These are phyloP conservation scores for sunflower (Helianthus annuus) DNA, from an alignment of 129 eudicot genomes.

Conservation along the genomic window HanXRQr2.0-SUNRISE NC_035437.2:151227674-151228173, in stretches of 20 bases:
- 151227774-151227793: constrained; percentile 54
- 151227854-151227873: constrained; percentile 60
- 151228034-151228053: constrained; percentile 60
- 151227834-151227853: constrained; percentile 69
- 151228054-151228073: constrained; percentile 64
- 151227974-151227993: constrained; percentile 5
- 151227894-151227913: constrained; percentile 55
- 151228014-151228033: constrained; percentile 56
- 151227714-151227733: constrained; percentile 24
- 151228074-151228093: constrained; percentile 83
- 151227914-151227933: constrained; percentile 55
- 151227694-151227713: constrained; percentile 73
- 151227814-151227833: constrained; percentile 54
- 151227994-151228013: constrained; percentile 1
- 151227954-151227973: constrained; percentile 9
- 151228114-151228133: no score
- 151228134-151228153: no score
- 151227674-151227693: constrained; percentile 92
- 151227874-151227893: constrained; percentile 76
- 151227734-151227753: constrained; percentile 12
- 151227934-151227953: constrained; percentile 42
- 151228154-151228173: no score
- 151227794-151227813: constrained; percentile 92
- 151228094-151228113: constrained; percentile 16
- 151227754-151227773: background rate